Base-by-base conservation (phyloP, 2,329 filamentous ascomycete genomes). In the Colletotrichum euphorbiae region DNA sequence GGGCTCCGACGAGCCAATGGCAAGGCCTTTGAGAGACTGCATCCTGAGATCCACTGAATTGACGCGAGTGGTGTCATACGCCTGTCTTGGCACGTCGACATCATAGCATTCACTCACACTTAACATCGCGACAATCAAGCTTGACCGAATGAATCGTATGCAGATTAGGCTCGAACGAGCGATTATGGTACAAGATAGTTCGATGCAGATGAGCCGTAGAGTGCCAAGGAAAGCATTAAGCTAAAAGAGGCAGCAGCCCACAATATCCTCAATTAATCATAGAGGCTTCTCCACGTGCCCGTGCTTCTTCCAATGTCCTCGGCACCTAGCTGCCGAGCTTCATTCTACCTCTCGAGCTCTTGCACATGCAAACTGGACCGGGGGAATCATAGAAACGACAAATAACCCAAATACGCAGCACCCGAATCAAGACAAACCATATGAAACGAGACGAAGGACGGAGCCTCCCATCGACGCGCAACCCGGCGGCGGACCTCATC, bases 391-490 rank as follows among this genome's bases (percentile, higher is more conserved):
- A 69, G 51, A 69, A 67, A 70, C 67, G 51, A 67, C 58, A 71
- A 70, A 64, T 24, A 57, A 70, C 62, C 60, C 61, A 65, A 64
- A 69, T 55, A 63, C 59, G 56, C 55, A 68, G 71, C 61, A 70
- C 69, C 69, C 77, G 78, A 78, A n/a, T n/a, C 80, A 80, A 79
- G 78, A 79, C 78, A 72, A 77, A 76, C 78, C 74, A 78, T 67
- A 71, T 69, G 70, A 76, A 76, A 74, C 43, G 58, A 77, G 77
- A 73, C 74, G 72, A 78, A 74, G 76, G 71, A 77, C 50, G 12
- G 17, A 52, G 65, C 65, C 65, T 52, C 61, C 65, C 65, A 68
- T 59, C 77, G 72, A 76, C 74, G 72, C 75, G 72, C 74, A 77
- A 74, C 72, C 51, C 43, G 56, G 51, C 54, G 64, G 68, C 65